Conservation (phyloP, 78 protist genomes). For the Pigoraptor vietnamica region DNA sequence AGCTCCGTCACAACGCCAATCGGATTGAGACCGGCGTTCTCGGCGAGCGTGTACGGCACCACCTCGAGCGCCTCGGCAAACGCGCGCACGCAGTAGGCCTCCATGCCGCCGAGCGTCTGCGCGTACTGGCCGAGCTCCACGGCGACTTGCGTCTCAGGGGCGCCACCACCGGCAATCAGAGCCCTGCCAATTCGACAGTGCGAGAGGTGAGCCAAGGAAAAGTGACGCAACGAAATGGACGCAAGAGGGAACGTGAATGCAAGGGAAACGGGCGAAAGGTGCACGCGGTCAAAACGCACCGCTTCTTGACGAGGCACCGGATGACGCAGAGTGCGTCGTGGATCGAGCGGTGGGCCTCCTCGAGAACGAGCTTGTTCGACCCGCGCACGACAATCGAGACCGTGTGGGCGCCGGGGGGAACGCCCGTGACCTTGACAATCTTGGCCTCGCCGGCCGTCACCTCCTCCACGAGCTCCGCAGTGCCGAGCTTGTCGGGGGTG, state of each 20-base stretch:
- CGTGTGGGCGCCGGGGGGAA: slow-evolving; percentile 76
- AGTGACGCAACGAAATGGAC: no score
- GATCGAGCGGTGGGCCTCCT: slow-evolving; percentile 95
- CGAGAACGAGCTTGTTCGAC: slow-evolving; percentile 88
- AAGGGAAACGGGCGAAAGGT: no score
- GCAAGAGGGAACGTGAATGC: no score
- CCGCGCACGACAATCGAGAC: slow-evolving; percentile 89
- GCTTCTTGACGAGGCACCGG: slow-evolving; percentile 94
- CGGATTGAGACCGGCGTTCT: slow-evolving; percentile 99
- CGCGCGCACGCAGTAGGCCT: slow-evolving; percentile 78
- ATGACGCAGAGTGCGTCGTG: slow-evolving; percentile 99
- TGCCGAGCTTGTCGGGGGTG: slow-evolving; percentile 88
- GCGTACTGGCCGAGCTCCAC: slow-evolving; percentile 70
- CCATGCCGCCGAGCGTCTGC: slow-evolving; percentile 74
- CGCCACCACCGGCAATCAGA: slow-evolving; percentile 98
- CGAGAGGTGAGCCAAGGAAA: no score
- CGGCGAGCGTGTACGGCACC: slow-evolving; percentile 98
- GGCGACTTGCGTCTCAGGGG: slow-evolving; percentile 90
- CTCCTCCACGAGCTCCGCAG: slow-evolving; percentile 89
- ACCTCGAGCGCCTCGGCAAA: slow-evolving; percentile 97
- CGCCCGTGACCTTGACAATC: slow-evolving; percentile 85
- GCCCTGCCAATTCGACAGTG: slow-evolving; percentile 10
- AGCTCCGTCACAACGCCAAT: slow-evolving; percentile 93
- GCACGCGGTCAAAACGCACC: not conserved
- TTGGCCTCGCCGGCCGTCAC: slow-evolving; percentile 71